phyloP scores from a whole-genome alignment of 805 yeast genomes.

The Candida patagonica region DNA sequence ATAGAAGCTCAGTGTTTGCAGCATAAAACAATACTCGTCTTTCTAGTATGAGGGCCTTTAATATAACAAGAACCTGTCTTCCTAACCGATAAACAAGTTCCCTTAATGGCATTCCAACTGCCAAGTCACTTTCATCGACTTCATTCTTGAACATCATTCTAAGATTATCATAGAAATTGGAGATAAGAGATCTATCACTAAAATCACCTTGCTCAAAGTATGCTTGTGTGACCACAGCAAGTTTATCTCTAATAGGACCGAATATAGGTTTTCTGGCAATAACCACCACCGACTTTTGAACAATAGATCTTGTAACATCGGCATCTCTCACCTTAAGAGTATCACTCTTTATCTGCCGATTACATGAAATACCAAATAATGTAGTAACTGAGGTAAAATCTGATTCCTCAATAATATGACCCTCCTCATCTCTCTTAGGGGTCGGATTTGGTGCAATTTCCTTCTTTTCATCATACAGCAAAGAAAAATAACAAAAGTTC shows the following conservation, averaged over 20 bases:
- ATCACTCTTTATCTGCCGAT: conserved; percentile 64
- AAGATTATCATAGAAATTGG: conserved; percentile 57
- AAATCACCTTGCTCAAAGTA: conserved; percentile 78
- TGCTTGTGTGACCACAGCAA: conserved; percentile 79
- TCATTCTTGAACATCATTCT: conserved; percentile 27
- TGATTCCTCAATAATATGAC: conserved; percentile 31
- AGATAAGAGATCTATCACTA: conserved; percentile 57
- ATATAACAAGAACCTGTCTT: conserved; percentile 49
- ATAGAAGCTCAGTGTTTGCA: conserved; percentile 66
- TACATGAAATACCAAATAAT: conserved; percentile 90
- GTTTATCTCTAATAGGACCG: conserved; percentile 75
- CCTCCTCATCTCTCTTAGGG: conserved; percentile 30
- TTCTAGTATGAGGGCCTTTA: conserved; percentile 74
- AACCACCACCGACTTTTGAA: conserved; percentile 85
- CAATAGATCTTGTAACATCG: conserved; percentile 74
- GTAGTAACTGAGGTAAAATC: conserved; percentile 45
- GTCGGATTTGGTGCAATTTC: conserved; percentile 37
- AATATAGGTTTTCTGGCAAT: conserved; percentile 81
- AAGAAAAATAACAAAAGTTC: conserved; percentile 82
- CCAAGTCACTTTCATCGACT: conserved; percentile 48
- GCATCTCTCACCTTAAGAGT: conserved; percentile 47
- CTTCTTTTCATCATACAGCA: conserved; percentile 54
- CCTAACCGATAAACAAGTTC: conserved; percentile 52
- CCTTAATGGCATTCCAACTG: conserved; percentile 65
- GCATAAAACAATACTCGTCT: conserved; percentile 68